Conservation (phyloP, 129 eudicot species). For the Helichrysum umbraculigerum region DNA sequence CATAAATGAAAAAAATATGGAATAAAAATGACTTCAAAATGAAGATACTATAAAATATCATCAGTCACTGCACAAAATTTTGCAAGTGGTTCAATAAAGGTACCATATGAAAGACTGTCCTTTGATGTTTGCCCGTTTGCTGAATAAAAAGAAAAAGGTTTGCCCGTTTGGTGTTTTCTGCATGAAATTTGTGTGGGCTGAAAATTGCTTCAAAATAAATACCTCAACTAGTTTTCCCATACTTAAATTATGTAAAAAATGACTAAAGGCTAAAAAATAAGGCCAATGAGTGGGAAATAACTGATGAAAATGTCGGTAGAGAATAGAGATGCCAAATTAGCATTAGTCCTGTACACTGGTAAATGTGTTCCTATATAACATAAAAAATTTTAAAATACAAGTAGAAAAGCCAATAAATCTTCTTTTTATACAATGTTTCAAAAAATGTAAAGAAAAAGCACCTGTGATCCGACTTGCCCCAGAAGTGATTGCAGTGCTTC, state of each 20-base stretch:
- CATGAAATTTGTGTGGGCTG: not conserved
- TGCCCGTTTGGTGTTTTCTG: not conserved
- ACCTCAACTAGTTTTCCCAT: constrained; percentile 2
- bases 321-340: not conserved
- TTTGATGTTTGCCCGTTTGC: not conserved
- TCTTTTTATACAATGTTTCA: not conserved
- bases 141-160: not conserved
- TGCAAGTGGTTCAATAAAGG: not conserved
- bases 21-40: not conserved
- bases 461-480: constrained; percentile 89
- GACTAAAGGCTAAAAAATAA: constrained; percentile 1
- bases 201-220: too few relatives aligned
- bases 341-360: not conserved
- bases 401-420: too few relatives aligned
- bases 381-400: not conserved
- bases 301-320: not conserved
- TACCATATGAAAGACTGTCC: not conserved
- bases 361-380: not conserved
- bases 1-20: constrained; percentile 19
- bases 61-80: not conserved
- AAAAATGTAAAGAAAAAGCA: constrained; percentile 22
- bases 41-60: constrained; percentile 2
- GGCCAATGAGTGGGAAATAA: not conserved
- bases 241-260: not conserved
- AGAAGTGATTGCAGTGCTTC: constrained; percentile 95